Evolutionary conservation across 2,329 filamentous ascomycete species (phyloP).

Genomic region (Arthrinium phaeospermum): DNA sequence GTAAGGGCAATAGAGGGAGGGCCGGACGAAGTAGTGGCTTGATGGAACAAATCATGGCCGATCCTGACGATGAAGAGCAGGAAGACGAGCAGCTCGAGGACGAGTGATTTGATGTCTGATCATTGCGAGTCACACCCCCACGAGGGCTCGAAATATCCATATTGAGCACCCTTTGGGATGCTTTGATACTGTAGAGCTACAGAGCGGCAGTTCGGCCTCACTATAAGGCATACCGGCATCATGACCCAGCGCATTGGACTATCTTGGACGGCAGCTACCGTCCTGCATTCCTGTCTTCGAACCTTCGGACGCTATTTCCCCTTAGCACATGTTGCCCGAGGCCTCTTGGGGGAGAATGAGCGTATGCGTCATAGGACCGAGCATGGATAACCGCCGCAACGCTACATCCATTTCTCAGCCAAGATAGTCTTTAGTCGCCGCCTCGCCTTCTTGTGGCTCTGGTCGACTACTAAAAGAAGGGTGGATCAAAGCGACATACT

Average conservation of each 20-base stretch:
- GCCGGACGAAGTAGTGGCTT: conserved; percentile 41
- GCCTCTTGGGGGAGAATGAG: background rate
- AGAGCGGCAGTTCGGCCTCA: background rate
- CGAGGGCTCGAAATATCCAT: background rate
- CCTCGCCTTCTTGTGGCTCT: background rate
- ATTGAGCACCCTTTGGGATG: background rate
- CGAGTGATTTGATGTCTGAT: background rate
- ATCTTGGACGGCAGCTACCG: background rate
- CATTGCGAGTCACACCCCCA: background rate
- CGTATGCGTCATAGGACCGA: background rate
- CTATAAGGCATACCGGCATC: background rate
- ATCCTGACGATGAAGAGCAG: conserved; percentile 35
- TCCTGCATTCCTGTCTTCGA: background rate
- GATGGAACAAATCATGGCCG: conserved; percentile 41
- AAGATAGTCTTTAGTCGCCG: background rate
- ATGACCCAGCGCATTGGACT: background rate
- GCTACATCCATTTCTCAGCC: background rate
- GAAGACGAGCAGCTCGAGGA: background rate
- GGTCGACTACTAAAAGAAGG: background rate
- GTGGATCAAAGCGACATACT: background rate
- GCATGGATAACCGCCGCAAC: background rate
- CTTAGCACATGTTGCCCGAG: background rate
- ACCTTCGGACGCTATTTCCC: background rate
- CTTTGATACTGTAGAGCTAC: background rate
- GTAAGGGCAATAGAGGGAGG: conserved; percentile 43